Evolutionary conservation across 1,139 yeast genomes (phyloP), one percentile per base, ranked within the genome.

Genomic region (Taiozyma onychis): DNA sequence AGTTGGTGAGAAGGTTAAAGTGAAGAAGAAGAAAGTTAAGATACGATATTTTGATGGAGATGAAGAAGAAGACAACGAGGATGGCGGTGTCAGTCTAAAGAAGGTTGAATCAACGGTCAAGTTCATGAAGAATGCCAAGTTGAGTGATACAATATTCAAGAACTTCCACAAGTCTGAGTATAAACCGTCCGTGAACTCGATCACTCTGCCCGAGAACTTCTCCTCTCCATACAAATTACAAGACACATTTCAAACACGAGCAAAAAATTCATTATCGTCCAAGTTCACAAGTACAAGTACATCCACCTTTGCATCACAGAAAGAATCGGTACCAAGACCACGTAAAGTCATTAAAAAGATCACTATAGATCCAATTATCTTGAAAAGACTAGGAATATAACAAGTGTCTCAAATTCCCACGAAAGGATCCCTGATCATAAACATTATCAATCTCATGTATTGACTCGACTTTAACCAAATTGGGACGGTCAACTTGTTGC

Each of bases 381-480:
- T 46, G 28, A 56, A 54, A 47, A 46, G 60, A 18, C 42, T 58
- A 37, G 57, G 56, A 9, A 34, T 59, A 32, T 42, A 50, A 44
- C 13, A 58, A 30, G 37, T 59, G 57, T 26, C 47, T 52, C 18
- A 57, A 21, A 43, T 61, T 61, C 4, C 11, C 44, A 57, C 48
- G 43, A 13, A 52, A 43, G 2, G 48, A 39, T 2, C 95, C 96
- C 8, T 57, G 58, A 60, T 88, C 96, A 64, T 88, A 88, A 8
- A 84, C 71, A 59, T 88, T 88, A 41, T 66, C 71, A 49, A 88
- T 60, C 22, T 81, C 83, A 1, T 69, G 71, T 54, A 80, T 73
- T 14, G 71, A 67, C 7, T 53, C 50, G 1, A 83, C 68, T 44
- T 62, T 60, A 11, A 44, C 54, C 43, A 78, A 58, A 6, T 53